A percentile compares a stretch with the other conserved stretches of the same genome.
phyloP scores from a whole-genome alignment of 257 asterid species.

The Solanum phureja region DNA sequence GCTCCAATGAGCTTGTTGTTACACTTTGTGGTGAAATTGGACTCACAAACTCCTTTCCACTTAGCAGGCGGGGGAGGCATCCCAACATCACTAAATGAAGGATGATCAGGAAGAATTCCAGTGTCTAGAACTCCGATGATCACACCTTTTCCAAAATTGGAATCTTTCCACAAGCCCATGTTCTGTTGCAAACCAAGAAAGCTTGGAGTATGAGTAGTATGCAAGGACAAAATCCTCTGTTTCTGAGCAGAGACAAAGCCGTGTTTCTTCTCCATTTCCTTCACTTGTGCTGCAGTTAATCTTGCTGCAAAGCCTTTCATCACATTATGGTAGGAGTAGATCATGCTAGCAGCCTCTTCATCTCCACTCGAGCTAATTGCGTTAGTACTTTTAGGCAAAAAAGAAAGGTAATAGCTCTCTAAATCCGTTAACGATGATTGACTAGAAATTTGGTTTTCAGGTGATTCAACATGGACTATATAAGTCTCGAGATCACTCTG shows the following conservation, averaged over 20 bases:
- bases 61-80: conserved; percentile 42
- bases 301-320: conserved; percentile 42
- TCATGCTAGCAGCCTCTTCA: not conserved
- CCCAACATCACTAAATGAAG: conserved; percentile 40
- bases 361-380: not conserved
- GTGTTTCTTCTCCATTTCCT: conserved; percentile 14
- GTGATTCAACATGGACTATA: conserved; percentile 26
- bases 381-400: conserved; percentile 8
- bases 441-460: not conserved
- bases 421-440: not conserved
- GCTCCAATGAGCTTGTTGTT: conserved; percentile 54
- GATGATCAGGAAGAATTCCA: conserved; percentile 33
- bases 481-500: conserved; percentile 15
- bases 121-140: conserved; percentile 41
- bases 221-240: conserved; percentile 11
- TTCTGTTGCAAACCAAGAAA: conserved; percentile 38
- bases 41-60: conserved; percentile 40
- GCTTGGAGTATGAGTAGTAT: conserved; percentile 35
- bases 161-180: conserved; percentile 35
- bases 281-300: conserved; percentile 21
- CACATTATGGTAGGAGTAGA: conserved; percentile 26
- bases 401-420: conserved; percentile 26
- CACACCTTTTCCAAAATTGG: conserved; percentile 39
- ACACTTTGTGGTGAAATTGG: conserved; percentile 5
- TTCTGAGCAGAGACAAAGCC: conserved; percentile 30